Conservation (phyloP, 805 yeast genomes). For the Starmerella vitae region DNA sequence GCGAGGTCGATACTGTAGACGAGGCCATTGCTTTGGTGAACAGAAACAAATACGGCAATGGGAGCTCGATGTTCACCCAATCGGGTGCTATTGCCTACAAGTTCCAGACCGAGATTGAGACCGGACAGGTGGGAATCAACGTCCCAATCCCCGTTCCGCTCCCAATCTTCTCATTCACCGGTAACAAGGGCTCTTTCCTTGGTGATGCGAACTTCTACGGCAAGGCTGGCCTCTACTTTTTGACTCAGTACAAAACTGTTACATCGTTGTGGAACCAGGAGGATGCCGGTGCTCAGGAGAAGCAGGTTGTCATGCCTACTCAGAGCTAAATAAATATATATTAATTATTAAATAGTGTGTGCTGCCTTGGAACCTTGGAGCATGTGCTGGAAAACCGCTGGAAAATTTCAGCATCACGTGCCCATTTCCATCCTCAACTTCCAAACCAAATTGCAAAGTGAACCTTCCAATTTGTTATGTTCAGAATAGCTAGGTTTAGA, state of each 20-base stretch:
- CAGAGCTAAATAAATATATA: too few species aligned
- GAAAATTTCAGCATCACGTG: not conserved
- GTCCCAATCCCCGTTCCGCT: conserved; percentile 73
- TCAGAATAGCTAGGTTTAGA: not conserved
- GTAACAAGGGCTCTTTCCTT: conserved; percentile 58
- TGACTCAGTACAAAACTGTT: conserved; percentile 64
- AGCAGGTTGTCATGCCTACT: conserved; percentile 57
- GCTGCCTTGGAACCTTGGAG: not conserved
- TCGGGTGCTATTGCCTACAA: conserved; percentile 59
- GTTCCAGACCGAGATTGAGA: conserved; percentile 53
- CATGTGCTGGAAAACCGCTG: not conserved
- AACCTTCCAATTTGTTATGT: not conserved
- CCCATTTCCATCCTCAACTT: not conserved
- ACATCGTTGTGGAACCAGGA: conserved; percentile 53
- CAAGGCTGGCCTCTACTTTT: conserved; percentile 56
- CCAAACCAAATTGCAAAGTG: not conserved
- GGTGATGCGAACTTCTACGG: conserved; percentile 75
- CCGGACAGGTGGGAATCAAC: conserved; percentile 67
- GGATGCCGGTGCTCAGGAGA: conserved; percentile 36
- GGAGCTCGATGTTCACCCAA: conserved; percentile 54
- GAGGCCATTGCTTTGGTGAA: conserved; percentile 55
- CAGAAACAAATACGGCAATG: conserved; percentile 54
- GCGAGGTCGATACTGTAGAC: conserved; percentile 49
- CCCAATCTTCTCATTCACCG: conserved; percentile 72
- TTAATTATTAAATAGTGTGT: too few species aligned